Evolutionary conservation across 495 filamentous ascomycete species (phyloP), one percentile per base, ranked within the genome.

Genomic region (Pyrenopolyporus hunteri): DNA sequence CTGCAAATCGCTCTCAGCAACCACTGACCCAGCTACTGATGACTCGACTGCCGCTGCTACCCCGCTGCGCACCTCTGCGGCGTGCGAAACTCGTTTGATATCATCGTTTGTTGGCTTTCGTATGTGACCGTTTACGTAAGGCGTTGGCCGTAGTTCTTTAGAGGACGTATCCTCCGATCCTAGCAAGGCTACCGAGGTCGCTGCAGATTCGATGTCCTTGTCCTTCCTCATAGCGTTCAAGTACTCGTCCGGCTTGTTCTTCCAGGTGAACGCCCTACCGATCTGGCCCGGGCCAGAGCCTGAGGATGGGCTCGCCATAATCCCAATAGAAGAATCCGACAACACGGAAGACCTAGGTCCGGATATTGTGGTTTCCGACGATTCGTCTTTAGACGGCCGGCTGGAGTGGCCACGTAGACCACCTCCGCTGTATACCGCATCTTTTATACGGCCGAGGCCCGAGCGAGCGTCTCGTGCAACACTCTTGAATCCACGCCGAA

Each of bases 381-480:
- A 59, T 58, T 80, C 72, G 45, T 82, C 79, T 42, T 72, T 76
- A 9, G 82, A 83, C 19, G 77, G 75, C 11, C 75, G 78, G 50
- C 71, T 80, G 22, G 56, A 59, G 37, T 85, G 82, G 11, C 79
- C 75, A 52, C 80, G 78, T 29, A 76, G 59, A 6, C 80, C 74
- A 17, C 73, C 70, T 11, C 89, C 88, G 20, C 66, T 71, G 25
- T 68, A 69, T 16, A 97, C 89, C 3, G 89, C 91, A 70, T 93
- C 90, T 62, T 90, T 89, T 74, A 97, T 91, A 23, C 88, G 85
- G 5, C 87, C 89, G 45, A 97, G 80, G 6, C 92, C 91, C 44
- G 89, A 91, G 25, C 89, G 85, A 50, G 91, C 90, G 74, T 96
- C 92, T 46, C 87, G 91, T 26, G 88, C 89, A 16, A 96, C 87